Conservation (phyloP, 495 filamentous ascomycete species). For the Talaromyces nanjingensis region DNA sequence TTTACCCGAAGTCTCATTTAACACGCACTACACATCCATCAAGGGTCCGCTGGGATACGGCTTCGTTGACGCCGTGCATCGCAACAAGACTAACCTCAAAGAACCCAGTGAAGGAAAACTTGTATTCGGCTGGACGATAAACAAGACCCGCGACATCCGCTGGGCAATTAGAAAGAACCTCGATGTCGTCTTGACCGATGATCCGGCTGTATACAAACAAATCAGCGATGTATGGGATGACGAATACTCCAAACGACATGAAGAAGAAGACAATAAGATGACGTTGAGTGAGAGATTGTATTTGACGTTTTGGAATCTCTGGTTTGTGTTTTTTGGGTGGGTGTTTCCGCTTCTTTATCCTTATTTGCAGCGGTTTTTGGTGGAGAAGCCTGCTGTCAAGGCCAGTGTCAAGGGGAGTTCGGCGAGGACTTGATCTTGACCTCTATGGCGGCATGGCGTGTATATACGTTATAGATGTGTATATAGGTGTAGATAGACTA, state of each 20-base stretch:
- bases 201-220: conserved; percentile 40
- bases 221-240: conserved; percentile 31
- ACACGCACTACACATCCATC: conserved; percentile 60
- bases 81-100: conserved; percentile 21
- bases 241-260: not conserved
- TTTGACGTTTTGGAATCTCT: not conserved
- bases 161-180: conserved; percentile 54
- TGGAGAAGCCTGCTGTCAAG: conserved; percentile 3
- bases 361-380: conserved; percentile 2
- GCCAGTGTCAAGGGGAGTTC: not conserved
- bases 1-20: conserved; percentile 57
- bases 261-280: not conserved
- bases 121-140: conserved; percentile 81
- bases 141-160: conserved; percentile 64
- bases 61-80: conserved; percentile 56
- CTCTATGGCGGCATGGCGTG: not conserved
- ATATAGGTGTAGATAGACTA: not conserved
- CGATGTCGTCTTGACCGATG: conserved; percentile 54
- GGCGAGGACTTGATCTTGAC: not conserved
- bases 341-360: not conserved
- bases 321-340: not conserved
- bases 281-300: not conserved
- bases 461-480: not conserved
- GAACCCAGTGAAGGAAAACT: conserved; percentile 25
- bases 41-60: conserved; percentile 53